A percentile compares a stretch with the other conserved stretches of the same genome.
These are phyloP conservation scores for Coemansia sp. DNA, from an alignment of 192 early-diverging fungal genomes.

Conservation along the genomic window DNA sequence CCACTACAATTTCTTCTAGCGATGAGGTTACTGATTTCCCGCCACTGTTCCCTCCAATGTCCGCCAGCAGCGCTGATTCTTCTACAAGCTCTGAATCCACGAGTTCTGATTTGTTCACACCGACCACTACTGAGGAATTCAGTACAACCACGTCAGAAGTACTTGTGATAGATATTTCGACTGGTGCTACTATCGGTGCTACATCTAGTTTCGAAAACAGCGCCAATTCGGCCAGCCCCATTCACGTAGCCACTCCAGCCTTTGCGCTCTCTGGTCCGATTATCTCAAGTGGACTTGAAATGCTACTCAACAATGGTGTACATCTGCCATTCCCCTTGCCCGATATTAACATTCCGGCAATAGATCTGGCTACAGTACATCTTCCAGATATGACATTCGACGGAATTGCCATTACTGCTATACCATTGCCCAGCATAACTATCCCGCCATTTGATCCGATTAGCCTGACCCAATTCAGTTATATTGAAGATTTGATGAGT, in stretches of 20 bases:
- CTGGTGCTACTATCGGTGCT: neutral
- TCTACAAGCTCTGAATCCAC: neutral
- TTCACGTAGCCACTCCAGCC: neutral
- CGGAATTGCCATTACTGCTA: constrained; percentile 44
- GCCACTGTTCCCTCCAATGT: constrained; percentile 2
- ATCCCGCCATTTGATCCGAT: constrained; percentile 51
- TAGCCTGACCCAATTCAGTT: constrained; percentile 44
- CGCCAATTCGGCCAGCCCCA: constrained; percentile 2
- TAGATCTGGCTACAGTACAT: constrained; percentile 48
- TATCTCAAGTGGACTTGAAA: constrained; percentile 46
- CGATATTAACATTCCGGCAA: constrained; percentile 40
- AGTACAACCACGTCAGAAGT: neutral
- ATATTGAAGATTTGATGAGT: constrained; percentile 47
- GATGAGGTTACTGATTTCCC: neutral
- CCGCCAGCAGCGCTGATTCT: neutral
- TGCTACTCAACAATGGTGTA: constrained; percentile 50
- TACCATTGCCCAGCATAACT: constrained; percentile 40
- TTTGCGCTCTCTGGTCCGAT: constrained; percentile 38
- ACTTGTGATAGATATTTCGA: neutral
- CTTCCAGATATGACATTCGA: constrained; percentile 52
- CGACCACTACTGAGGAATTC: neutral
- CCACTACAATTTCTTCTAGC: neutral
- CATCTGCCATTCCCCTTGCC: constrained; percentile 44
- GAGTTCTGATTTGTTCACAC: constrained; percentile 1
- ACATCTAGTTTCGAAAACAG: neutral